A percentile compares a stretch with the other conserved stretches of the same genome.
These are phyloP conservation scores for Oryza coarctata DNA, from an alignment of 176 grass and related monocot species.

Conservation along the genomic window DNA sequence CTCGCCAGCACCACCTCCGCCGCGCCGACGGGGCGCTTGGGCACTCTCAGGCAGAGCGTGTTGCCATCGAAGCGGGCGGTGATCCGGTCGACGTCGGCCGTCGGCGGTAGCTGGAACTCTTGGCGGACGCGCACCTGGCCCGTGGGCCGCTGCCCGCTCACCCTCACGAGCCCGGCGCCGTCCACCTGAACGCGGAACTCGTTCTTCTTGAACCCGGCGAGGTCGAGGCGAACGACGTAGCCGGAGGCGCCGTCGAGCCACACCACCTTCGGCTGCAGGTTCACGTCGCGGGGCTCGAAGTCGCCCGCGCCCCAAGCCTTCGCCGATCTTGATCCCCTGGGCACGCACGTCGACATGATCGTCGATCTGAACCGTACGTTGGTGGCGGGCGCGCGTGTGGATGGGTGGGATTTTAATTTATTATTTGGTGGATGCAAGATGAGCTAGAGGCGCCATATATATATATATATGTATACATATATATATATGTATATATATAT, in stretches of 20 bases:
- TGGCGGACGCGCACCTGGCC: conserved; percentile 39
- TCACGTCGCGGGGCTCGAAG: background rate
- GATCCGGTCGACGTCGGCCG: conserved; percentile 41
- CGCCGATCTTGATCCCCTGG: background rate
- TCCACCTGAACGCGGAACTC: conserved; percentile 56
- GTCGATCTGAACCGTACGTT: too few relatives aligned
- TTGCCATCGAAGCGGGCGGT: conserved; percentile 46
- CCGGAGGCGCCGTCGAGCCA: conserved; percentile 7
- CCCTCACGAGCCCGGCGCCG: conserved; percentile 38
- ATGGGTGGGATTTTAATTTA: background rate
- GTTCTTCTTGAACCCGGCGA: conserved; percentile 54
- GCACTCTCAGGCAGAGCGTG: conserved; percentile 41
- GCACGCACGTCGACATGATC: conserved; percentile 13
- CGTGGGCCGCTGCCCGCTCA: conserved; percentile 38
- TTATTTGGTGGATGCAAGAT: background rate
- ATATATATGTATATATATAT: background rate
- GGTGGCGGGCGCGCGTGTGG: background rate
- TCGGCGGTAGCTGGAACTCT: conserved; percentile 41
- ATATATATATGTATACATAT: background rate
- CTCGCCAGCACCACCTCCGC: background rate
- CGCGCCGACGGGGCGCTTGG: conserved; percentile 17
- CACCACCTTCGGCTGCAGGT: conserved; percentile 36
- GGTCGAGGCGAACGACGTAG: conserved; percentile 34
- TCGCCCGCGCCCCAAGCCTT: background rate
- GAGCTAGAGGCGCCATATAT: background rate